A percentile compares a stretch with the other conserved stretches of the same genome.
These are phyloP conservation scores for Massarina eburnea DNA, from an alignment of 2,329 filamentous ascomycete genomes.

Conservation along the genomic window DNA sequence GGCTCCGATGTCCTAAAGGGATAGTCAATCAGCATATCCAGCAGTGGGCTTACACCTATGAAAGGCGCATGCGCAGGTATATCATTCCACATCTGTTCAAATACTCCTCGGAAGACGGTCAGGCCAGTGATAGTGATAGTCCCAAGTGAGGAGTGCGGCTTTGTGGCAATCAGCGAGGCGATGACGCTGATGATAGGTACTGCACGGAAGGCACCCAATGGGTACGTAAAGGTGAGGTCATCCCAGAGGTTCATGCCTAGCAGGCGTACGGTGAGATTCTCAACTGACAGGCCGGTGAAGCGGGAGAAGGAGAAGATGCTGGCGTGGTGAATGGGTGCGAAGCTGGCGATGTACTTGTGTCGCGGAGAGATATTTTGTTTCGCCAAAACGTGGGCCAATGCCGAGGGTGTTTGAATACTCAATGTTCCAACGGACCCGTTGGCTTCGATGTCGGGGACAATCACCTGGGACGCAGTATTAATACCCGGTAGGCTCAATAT, in stretches of 20 bases:
- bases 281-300: constrained; percentile 58
- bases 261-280: constrained; percentile 57
- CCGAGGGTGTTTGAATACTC: neutral
- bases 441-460: neutral
- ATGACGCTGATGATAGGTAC: constrained; percentile 8
- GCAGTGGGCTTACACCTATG: neutral
- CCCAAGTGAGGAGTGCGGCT: neutral
- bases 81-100: constrained; percentile 1
- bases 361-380: neutral
- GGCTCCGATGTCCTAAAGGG: neutral
- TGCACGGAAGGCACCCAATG: neutral
- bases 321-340: constrained; percentile 2
- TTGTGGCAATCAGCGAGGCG: neutral
- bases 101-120: neutral
- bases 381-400: neutral
- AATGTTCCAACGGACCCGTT: neutral
- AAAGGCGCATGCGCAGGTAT: constrained; percentile 4
- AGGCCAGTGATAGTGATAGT: constrained; percentile 3
- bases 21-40: constrained; percentile 5
- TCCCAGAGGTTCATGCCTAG: constrained; percentile 2
- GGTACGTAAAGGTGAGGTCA: neutral
- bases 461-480: neutral
- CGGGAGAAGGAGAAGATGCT: constrained; percentile 5
- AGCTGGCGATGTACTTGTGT: neutral
- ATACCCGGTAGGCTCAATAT: constrained; percentile 1